Evolutionary conservation across 2,329 filamentous ascomycete species (phyloP).

Genomic region (Aspergillus ochraceus): DNA sequence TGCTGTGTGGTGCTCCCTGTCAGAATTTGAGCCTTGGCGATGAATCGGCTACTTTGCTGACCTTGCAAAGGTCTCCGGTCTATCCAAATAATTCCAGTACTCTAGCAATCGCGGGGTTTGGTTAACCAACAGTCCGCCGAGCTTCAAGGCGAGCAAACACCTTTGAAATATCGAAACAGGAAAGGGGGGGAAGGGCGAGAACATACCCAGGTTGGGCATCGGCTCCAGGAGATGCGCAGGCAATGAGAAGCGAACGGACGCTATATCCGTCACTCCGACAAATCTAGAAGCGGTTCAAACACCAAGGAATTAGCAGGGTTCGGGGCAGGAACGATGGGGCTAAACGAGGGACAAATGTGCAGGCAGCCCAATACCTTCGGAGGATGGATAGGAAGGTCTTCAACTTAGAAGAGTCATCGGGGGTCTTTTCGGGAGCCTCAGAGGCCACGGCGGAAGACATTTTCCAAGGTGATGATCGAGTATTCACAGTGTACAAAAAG

Average conservation of each 20-base stretch:
- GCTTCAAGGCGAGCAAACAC: background rate
- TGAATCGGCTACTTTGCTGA: slow-evolving; percentile 35
- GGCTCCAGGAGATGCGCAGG: slow-evolving; percentile 95
- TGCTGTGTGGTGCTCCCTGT: slow-evolving; percentile 48
- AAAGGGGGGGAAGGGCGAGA: background rate
- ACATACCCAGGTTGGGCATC: slow-evolving; percentile 78
- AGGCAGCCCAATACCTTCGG: slow-evolving; percentile 64
- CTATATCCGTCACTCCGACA: slow-evolving; percentile 93
- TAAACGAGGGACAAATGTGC: background rate
- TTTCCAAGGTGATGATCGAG: slow-evolving; percentile 3
- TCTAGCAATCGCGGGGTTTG: slow-evolving; percentile 51
- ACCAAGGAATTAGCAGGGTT: slow-evolving; percentile 12
- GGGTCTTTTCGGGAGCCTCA: slow-evolving; percentile 53
- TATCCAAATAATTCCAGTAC: slow-evolving; percentile 98
- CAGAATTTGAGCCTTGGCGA: slow-evolving; percentile 31
- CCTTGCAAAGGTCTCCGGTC: slow-evolving; percentile 83
- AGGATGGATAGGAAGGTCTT: slow-evolving; percentile 85
- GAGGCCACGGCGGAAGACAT: slow-evolving; percentile 33
- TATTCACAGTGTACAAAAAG: background rate
- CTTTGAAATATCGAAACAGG: background rate
- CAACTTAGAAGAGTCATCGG: slow-evolving; percentile 83
- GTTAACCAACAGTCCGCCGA: slow-evolving; percentile 16
- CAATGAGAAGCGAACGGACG: slow-evolving; percentile 90
- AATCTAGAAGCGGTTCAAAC: slow-evolving; percentile 60
- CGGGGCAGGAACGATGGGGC: slow-evolving; percentile 30